phyloP scores from a whole-genome alignment of 306 rosid species.

The Quercus engelmannii region DNA sequence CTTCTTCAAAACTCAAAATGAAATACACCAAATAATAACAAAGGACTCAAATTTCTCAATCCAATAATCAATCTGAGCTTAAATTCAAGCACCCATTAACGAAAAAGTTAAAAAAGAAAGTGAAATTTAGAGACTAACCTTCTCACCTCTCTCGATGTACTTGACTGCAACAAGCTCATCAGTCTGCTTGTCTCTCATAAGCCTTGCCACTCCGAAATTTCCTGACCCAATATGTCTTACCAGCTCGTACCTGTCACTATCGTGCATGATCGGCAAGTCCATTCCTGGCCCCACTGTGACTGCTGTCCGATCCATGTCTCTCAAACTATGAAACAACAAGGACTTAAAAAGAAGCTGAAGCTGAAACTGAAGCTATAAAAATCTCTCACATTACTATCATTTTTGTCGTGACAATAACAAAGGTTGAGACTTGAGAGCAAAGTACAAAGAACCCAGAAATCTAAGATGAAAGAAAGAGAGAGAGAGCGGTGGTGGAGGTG shows the following conservation, averaged over 20 bases:
- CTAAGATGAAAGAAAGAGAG: constrained; percentile 26
- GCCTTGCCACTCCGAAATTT: constrained; percentile 88
- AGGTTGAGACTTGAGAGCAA: background rate
- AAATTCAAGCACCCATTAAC: background rate
- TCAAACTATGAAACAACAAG: background rate
- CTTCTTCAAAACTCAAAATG: background rate
- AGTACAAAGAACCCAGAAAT: background rate
- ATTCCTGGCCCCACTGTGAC: constrained; percentile 63
- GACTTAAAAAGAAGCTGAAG: constrained; percentile 19
- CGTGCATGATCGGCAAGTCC: constrained; percentile 94
- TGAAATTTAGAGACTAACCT: constrained; percentile 47
- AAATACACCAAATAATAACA: background rate
- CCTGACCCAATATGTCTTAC: constrained; percentile 90
- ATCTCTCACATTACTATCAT: constrained; percentile 26
- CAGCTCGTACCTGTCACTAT: constrained; percentile 88
- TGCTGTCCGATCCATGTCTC: constrained; percentile 56
- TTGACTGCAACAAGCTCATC: constrained; percentile 94
- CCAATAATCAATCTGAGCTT: background rate
- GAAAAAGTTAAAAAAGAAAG: background rate
- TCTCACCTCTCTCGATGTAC: constrained; percentile 98
- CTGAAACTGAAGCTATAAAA: background rate
- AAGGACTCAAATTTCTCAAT: background rate
- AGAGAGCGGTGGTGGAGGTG: constrained; percentile 6
- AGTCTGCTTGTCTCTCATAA: constrained; percentile 85
- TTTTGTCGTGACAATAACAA: background rate